phyloP scores from a whole-genome alignment of 352 stramenopile genomes.

The Blastocystis sp. region DNA sequence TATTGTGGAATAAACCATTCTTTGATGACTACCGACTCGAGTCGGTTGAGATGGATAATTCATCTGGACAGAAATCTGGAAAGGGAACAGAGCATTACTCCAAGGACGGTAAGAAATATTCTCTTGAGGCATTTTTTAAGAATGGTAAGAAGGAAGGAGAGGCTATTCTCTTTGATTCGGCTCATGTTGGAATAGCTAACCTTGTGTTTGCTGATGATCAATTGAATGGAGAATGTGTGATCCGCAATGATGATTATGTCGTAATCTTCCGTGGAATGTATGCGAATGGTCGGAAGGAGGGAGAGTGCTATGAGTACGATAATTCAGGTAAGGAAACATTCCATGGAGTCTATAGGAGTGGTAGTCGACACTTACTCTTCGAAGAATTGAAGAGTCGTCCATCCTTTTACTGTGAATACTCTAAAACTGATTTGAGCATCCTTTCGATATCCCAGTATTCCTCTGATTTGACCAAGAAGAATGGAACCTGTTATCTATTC shows the following conservation, averaged over 20 bases:
- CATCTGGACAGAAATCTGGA: no score
- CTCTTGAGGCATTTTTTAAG: neutral
- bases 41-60: no score
- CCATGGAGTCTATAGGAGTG: neutral
- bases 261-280: neutral
- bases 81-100: neutral
- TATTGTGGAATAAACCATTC: no score
- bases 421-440: neutral
- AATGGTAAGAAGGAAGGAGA: constrained; percentile 7
- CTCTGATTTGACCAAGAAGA: no score
- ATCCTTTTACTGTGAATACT: neutral
- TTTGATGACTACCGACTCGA: no score
- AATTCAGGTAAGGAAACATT: neutral
- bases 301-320: neutral
- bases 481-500: neutral
- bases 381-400: no score
- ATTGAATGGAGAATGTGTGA: neutral
- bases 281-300: neutral
- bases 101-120: neutral
- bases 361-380: no score
- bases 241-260: neutral
- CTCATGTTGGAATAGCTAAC: neutral
- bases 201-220: neutral
- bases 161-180: neutral
- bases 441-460: neutral